Conservation (phyloP, 176 grass and related monocot species). For the Miscanthus lutarioriparius region DNA sequence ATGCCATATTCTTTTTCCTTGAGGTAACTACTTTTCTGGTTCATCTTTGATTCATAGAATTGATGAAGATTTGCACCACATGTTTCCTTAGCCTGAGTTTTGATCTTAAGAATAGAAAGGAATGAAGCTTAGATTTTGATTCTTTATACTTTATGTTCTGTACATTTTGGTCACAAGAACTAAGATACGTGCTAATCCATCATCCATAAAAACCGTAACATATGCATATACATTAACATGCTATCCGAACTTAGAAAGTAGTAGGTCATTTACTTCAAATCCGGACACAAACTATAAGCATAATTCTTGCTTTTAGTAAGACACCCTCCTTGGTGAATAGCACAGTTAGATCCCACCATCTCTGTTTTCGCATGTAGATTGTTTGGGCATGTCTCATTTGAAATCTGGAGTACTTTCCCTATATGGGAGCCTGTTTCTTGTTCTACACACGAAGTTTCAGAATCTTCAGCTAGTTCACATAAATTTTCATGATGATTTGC, state of each 20-base stretch:
- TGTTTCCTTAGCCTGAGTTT: constrained; percentile 8
- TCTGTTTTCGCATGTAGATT: not conserved
- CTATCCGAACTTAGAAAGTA: not conserved
- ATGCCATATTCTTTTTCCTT: constrained; percentile 26
- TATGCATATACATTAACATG: not conserved
- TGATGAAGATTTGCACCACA: constrained; percentile 1
- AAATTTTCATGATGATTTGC: not conserved
- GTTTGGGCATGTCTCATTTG: not conserved
- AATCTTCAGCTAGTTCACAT: constrained; percentile 18
- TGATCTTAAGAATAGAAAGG: constrained; percentile 20
- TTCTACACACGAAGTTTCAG: constrained; percentile 6
- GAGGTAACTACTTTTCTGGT: constrained; percentile 39
- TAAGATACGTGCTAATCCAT: constrained; percentile 16
- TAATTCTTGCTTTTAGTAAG: constrained; percentile 6
- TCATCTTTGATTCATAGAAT: constrained; percentile 27
- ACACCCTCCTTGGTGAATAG: constrained; percentile 11
- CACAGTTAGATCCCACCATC: not conserved
- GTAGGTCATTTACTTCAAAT: not conserved
- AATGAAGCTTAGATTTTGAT: constrained; percentile 7
- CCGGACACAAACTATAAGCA: not conserved
- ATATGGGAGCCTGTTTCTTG: not conserved
- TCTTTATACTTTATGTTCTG: not conserved
- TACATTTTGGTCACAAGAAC: not conserved
- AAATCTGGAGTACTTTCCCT: not conserved
- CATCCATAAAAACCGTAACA: not conserved